phyloP scores from a whole-genome alignment of 805 yeast genomes.

The Candida jianshihensis region DNA sequence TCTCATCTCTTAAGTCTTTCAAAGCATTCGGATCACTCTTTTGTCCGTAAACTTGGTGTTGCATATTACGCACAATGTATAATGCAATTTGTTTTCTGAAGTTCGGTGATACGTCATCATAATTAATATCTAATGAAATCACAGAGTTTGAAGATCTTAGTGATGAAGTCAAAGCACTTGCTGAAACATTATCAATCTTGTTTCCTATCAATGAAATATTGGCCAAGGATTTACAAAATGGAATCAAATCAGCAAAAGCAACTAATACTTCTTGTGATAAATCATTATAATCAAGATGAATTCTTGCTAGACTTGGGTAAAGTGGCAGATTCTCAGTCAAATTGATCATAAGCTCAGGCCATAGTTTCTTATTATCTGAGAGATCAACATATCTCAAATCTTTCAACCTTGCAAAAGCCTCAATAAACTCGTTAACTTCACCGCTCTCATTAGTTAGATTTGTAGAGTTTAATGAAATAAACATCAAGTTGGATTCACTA shows the following conservation, averaged over 20 bases:
- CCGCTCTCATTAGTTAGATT: constrained; percentile 35
- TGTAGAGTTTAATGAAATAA: constrained; percentile 62
- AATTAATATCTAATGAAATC: constrained; percentile 62
- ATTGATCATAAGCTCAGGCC: constrained; percentile 48
- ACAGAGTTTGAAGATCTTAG: constrained; percentile 55
- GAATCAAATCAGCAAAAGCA: constrained; percentile 63
- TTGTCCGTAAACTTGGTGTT: constrained; percentile 35
- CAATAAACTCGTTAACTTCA: constrained; percentile 33
- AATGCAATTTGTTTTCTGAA: constrained; percentile 63
- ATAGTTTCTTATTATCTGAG: constrained; percentile 66
- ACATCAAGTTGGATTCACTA: constrained; percentile 27
- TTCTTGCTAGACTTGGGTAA: constrained; percentile 54
- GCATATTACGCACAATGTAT: constrained; percentile 79
- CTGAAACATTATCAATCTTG: constrained; percentile 48
- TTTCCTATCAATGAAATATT: constrained; percentile 70
- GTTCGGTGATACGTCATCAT: constrained; percentile 45
- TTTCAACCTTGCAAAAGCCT: constrained; percentile 44
- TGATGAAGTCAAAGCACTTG: constrained; percentile 60
- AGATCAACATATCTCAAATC: constrained; percentile 67
- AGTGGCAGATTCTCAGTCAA: constrained; percentile 61
- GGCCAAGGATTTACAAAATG: constrained; percentile 57
- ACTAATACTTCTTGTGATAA: constrained; percentile 49
- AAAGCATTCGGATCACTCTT: constrained; percentile 31
- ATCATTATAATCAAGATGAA: constrained; percentile 67
- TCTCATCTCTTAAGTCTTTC: constrained; percentile 50